Conservation (phyloP, 2,329 filamentous ascomycete genomes). For the Diaporthe ampelina region DNA sequence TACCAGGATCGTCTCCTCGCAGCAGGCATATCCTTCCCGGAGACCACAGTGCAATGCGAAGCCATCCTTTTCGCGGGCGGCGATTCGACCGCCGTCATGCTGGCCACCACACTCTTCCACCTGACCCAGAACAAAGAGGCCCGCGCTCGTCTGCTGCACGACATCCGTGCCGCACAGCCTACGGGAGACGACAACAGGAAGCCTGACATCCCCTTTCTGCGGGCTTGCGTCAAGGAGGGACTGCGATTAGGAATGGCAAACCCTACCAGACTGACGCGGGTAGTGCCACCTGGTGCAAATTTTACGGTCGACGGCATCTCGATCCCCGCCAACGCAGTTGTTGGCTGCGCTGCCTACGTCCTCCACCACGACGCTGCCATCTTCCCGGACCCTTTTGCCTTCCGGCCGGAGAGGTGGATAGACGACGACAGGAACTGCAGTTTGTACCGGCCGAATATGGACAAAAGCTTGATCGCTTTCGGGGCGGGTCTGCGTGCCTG, state of each 20-base stretch:
- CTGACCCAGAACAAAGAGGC: conserved; percentile 66
- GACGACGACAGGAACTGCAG: conserved; percentile 8
- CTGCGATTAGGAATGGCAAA: conserved; percentile 44
- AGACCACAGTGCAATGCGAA: conserved; percentile 26
- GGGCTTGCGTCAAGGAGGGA: conserved; percentile 42
- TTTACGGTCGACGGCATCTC: conserved; percentile 62
- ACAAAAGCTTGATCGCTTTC: conserved; percentile 42
- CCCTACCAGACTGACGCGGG: conserved; percentile 42
- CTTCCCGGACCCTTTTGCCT: conserved; percentile 42
- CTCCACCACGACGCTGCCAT: conserved; percentile 54
- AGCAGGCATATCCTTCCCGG: conserved; percentile 19
- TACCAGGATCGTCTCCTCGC: conserved; percentile 21
- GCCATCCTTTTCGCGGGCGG: conserved; percentile 62
- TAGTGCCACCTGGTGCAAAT: neutral
- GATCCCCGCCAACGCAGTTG: conserved; percentile 70
- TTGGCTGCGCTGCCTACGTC: conserved; percentile 76
- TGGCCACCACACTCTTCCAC: conserved; percentile 68
- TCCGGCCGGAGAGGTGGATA: conserved; percentile 45
- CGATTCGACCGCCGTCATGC: conserved; percentile 66
- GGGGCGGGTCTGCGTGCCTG: conserved; percentile 45
- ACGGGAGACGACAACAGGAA: conserved; percentile 58
- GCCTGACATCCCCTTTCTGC: conserved; percentile 65
- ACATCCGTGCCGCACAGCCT: conserved; percentile 65
- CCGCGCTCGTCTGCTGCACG: conserved; percentile 58
- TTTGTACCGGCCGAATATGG: neutral